These are phyloP conservation scores for Xenosphaeropsis pyriputrescens DNA, from an alignment of 2,329 filamentous ascomycete species.

Conservation along the genomic window DNA sequence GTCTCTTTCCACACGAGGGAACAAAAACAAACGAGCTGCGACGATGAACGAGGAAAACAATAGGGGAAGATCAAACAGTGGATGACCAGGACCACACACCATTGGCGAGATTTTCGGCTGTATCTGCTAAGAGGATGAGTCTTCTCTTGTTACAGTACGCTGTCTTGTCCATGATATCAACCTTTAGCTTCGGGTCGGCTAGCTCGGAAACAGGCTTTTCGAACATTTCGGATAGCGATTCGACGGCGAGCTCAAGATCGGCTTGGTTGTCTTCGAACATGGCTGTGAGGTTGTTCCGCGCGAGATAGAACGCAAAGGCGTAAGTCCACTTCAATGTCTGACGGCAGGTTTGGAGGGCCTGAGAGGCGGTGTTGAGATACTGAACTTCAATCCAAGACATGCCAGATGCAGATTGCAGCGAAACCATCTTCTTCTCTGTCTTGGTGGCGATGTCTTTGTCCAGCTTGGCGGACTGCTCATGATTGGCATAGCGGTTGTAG, in stretches of 20 bases:
- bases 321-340: constrained; percentile 99
- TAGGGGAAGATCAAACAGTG: too few relatives aligned
- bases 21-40: too few relatives aligned
- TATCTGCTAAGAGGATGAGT: constrained; percentile 80
- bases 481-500: constrained; percentile 97
- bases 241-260: constrained; percentile 92
- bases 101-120: constrained; percentile 79
- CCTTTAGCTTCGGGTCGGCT: constrained; percentile 76
- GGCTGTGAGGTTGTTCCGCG: constrained; percentile 84
- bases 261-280: constrained; percentile 99
- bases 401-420: constrained; percentile 81
- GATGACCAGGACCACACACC: constrained; percentile 38
- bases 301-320: constrained; percentile 95
- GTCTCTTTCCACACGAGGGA: too few relatives aligned
- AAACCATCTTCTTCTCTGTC: constrained; percentile 98
- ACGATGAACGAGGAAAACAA: too few relatives aligned
- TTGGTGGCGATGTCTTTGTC: constrained; percentile 94
- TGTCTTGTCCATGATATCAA: constrained; percentile 98
- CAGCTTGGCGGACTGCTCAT: constrained; percentile 91
- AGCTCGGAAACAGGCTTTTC: constrained; percentile 90
- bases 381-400: constrained; percentile 99
- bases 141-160: constrained; percentile 89
- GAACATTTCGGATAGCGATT: constrained; percentile 97
- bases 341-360: constrained; percentile 89
- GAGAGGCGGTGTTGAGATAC: constrained; percentile 84